Percentiles rank a stretch among this genome's conserved stretches.
These are phyloP conservation scores for Aspergillus thermomutatus DNA, from an alignment of 2,329 filamentous ascomycete species.

Conservation along the genomic window DNA sequence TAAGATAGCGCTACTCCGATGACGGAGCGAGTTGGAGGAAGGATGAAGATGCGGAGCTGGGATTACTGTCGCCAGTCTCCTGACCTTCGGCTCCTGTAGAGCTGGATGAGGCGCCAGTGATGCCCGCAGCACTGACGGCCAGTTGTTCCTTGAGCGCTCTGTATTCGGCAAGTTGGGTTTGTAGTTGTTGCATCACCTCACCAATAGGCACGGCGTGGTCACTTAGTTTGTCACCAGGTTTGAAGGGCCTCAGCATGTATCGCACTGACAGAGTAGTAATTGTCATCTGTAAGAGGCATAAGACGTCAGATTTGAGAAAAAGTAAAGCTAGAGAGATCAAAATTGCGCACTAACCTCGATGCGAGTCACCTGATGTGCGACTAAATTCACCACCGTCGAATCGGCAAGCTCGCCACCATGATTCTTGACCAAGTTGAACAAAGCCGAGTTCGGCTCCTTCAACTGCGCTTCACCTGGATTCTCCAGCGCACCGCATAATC, in stretches of 20 bases:
- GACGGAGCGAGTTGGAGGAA: constrained; percentile 20
- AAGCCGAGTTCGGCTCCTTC: constrained; percentile 75
- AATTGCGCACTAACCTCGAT: constrained; percentile 72
- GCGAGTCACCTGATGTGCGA: constrained; percentile 91
- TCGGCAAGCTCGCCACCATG: constrained; percentile 84
- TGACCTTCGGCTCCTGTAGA: constrained; percentile 13
- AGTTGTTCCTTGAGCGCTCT: constrained; percentile 39
- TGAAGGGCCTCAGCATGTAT: constrained; percentile 71
- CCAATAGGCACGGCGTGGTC: constrained; percentile 75
- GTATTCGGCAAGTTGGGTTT: constrained; percentile 42
- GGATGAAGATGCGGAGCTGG: constrained; percentile 27
- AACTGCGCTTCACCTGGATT: constrained; percentile 60
- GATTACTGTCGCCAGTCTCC: constrained; percentile 15
- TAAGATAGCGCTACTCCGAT: constrained; percentile 6
- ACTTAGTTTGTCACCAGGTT: constrained; percentile 59
- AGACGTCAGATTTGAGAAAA: background rate
- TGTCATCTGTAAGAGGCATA: constrained; percentile 60
- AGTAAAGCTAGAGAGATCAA: background rate
- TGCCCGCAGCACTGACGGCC: constrained; percentile 24
- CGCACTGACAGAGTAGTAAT: constrained; percentile 75
- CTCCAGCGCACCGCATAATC: constrained; percentile 88
- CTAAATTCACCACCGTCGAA: constrained; percentile 78
- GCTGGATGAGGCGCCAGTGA: constrained; percentile 16
- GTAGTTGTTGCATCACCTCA: constrained; percentile 52
- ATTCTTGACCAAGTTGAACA: constrained; percentile 71